Percentiles rank a stretch among this genome's conserved stretches.
These are phyloP conservation scores for Picea mariana DNA, from an alignment of 83 land plant genomes.

Conservation along the genomic window DNA sequence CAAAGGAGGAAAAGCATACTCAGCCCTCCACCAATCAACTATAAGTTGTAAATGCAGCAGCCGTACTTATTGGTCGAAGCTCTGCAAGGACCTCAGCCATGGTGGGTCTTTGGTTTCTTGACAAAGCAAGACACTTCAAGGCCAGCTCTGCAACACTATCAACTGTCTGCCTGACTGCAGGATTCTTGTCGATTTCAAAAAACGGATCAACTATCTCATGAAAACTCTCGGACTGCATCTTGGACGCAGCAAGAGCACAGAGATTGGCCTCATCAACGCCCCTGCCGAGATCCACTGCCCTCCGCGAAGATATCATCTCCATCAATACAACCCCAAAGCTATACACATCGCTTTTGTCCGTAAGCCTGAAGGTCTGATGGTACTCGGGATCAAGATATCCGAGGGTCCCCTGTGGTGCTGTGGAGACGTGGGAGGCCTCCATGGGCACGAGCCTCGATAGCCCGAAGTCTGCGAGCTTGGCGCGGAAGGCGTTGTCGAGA, in stretches of 20 bases:
- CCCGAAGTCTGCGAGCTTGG: constrained; percentile 40
- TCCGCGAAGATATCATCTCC: background rate
- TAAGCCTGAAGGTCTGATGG: constrained; percentile 20
- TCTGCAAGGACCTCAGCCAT: background rate
- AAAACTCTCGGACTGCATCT: background rate
- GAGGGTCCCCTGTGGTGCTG: constrained; percentile 18
- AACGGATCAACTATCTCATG: background rate
- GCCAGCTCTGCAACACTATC: background rate
- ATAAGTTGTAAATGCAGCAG: background rate
- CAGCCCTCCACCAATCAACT: no score
- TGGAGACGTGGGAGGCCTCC: constrained; percentile 18
- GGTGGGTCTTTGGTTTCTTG: constrained; percentile 4
- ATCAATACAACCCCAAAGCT: constrained; percentile 1
- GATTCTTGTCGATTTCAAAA: background rate
- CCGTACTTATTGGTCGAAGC: background rate
- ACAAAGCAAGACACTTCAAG: background rate
- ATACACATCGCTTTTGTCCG: constrained; percentile 20
- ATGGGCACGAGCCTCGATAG: constrained; percentile 11
- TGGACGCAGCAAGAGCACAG: constrained; percentile 1
- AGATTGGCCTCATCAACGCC: no score
- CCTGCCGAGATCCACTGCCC: no score
- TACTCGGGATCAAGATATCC: constrained; percentile 29
- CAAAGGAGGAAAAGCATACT: no score
- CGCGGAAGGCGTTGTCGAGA: constrained; percentile 19
- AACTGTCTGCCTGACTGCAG: background rate